Conservation (phyloP, 2,329 filamentous ascomycete species). For the Aspergillus phoenicis region DNA sequence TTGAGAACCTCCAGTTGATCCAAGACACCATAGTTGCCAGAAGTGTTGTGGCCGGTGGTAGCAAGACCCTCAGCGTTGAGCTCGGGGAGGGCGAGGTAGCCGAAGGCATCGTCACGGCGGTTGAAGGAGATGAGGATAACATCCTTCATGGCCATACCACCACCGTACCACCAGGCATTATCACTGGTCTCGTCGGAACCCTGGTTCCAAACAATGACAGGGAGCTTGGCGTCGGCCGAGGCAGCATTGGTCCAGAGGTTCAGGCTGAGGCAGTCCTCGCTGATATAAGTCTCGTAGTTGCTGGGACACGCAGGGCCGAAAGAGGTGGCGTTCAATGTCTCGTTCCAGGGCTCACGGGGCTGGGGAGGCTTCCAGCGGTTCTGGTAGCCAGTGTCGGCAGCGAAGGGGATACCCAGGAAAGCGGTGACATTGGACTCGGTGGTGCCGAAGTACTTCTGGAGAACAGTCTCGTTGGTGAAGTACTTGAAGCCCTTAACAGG, state of each 20-base stretch:
- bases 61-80: slow-evolving; percentile 27
- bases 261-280: slow-evolving; percentile 38
- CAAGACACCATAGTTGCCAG: slow-evolving; percentile 44
- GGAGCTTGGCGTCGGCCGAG: slow-evolving; percentile 25
- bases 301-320: slow-evolving; percentile 29
- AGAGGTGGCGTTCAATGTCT: slow-evolving; percentile 24
- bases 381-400: slow-evolving; percentile 30
- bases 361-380: slow-evolving; percentile 33
- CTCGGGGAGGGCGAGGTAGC: slow-evolving; percentile 30
- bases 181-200: slow-evolving; percentile 31
- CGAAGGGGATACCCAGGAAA: slow-evolving; percentile 30
- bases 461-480: slow-evolving; percentile 22
- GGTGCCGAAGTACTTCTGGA: slow-evolving; percentile 23
- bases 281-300: slow-evolving; percentile 20
- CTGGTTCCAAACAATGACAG: slow-evolving; percentile 35
- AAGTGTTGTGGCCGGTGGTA: slow-evolving; percentile 28
- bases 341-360: slow-evolving; percentile 25
- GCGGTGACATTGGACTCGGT: slow-evolving; percentile 26
- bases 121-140: slow-evolving; percentile 35
- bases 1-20: slow-evolving; percentile 59
- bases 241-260: slow-evolving; percentile 35
- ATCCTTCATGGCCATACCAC: slow-evolving; percentile 33
- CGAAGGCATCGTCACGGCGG: slow-evolving; percentile 31
- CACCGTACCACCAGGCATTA: slow-evolving; percentile 29
- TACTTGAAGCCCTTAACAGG: slow-evolving; percentile 26